Percentiles rank a stretch among this genome's conserved stretches.
These are phyloP conservation scores for Phaeodactylum tricornutum DNA, from an alignment of 108 stramenopile species.

Conservation along the genomic window DNA sequence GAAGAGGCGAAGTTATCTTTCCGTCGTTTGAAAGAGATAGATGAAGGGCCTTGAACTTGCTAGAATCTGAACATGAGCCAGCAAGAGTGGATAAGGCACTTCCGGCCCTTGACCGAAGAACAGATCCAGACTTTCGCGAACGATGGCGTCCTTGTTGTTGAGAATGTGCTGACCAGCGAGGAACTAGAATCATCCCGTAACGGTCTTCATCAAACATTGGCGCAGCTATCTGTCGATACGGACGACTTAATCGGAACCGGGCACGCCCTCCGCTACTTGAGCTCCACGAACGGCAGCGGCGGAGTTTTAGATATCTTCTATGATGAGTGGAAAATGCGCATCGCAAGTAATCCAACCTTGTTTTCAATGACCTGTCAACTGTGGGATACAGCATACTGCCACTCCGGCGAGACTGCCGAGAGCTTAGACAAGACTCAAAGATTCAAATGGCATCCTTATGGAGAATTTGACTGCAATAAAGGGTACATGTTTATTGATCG, in stretches of 20 bases:
- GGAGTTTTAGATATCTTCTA: conserved; percentile 90
- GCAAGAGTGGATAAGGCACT: no score
- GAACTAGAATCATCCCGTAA: conserved; percentile 31
- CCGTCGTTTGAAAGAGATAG: no score
- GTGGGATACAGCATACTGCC: conserved; percentile 69
- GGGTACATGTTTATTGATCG: conserved; percentile 85
- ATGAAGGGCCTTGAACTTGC: no score
- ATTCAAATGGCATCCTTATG: conserved; percentile 72
- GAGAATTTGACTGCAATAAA: conserved; percentile 49
- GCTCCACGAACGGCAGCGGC: conserved; percentile 78
- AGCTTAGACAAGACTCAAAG: conserved; percentile 13
- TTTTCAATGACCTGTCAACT: conserved; percentile 61
- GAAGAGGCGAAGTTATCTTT: no score
- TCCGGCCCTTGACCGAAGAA: neutral
- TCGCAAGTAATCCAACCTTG: conserved; percentile 50
- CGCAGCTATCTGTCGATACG: conserved; percentile 33
- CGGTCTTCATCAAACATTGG: conserved; percentile 40
- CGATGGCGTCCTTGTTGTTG: conserved; percentile 60
- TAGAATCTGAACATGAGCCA: no score
- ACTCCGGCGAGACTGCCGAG: conserved; percentile 37
- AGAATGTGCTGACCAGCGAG: conserved; percentile 31
- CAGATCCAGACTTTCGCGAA: neutral
- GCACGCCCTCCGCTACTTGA: conserved; percentile 25
- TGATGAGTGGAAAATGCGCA: conserved; percentile 69
- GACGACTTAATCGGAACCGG: conserved; percentile 40